Percentiles rank a stretch among this genome's conserved stretches.
These are phyloP conservation scores for Phytophthora foliorum DNA, from an alignment of 352 stramenopile species.

Conservation along the genomic window DNA sequence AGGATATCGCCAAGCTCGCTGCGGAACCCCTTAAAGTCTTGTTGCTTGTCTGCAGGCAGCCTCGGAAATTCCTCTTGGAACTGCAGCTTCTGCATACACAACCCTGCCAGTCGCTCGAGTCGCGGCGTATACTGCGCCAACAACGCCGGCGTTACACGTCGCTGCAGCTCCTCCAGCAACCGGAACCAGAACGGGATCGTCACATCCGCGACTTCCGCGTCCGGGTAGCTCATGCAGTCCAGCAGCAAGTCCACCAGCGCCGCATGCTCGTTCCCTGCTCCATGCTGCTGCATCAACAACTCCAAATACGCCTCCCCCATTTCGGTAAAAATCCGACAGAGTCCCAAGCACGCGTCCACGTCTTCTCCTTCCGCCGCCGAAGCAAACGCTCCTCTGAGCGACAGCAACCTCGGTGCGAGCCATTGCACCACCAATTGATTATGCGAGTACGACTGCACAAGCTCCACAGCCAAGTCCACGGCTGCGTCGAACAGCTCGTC, in stretches of 20 bases:
- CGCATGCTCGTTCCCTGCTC: conserved; percentile 55
- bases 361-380: conserved; percentile 67
- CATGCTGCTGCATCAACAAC: conserved; percentile 60
- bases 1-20: conserved; percentile 84
- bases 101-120: conserved; percentile 65
- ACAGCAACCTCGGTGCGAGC: conserved; percentile 82
- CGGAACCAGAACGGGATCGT: conserved; percentile 89
- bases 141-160: conserved; percentile 29
- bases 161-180: conserved; percentile 63
- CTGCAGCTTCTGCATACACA: conserved; percentile 88
- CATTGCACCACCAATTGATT: conserved; percentile 75
- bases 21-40: conserved; percentile 88
- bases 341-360: conserved; percentile 75
- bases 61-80: conserved; percentile 75
- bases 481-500: conserved; percentile 88
- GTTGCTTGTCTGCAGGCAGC: conserved; percentile 75
- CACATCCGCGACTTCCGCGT: conserved; percentile 84
- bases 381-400: conserved; percentile 64
- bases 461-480: conserved; percentile 85
- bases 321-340: conserved; percentile 93
- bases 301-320: conserved; percentile 90
- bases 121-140: conserved; percentile 56
- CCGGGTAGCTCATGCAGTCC: conserved; percentile 88
- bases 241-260: conserved; percentile 86
- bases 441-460: conserved; percentile 72